A percentile compares a stretch with the other conserved stretches of the same genome.
These are phyloP conservation scores for Coniferiporia weirii DNA, from an alignment of 1,284 basidiomycete species.

Conservation along the genomic window DNA sequence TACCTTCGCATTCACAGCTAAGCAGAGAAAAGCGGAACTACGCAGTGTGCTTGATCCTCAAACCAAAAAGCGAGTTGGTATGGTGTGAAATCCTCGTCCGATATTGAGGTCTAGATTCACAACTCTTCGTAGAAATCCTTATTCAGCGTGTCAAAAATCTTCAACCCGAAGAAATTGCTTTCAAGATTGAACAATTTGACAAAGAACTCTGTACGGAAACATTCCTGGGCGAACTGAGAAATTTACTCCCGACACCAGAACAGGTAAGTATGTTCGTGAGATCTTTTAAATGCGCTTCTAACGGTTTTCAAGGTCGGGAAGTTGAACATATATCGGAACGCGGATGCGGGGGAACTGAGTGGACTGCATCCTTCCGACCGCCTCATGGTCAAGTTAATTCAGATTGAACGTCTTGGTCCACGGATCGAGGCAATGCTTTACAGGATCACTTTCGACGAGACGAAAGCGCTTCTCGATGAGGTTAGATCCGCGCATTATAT, in stretches of 20 bases:
- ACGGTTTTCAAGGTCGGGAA: conserved; percentile 65
- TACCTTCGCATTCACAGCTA: conserved; percentile 38
- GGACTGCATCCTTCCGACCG: conserved; percentile 91
- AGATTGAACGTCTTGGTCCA: conserved; percentile 88
- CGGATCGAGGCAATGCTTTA: conserved; percentile 95
- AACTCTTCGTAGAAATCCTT: conserved; percentile 64
- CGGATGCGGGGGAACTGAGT: conserved; percentile 83
- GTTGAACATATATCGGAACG: conserved; percentile 85
- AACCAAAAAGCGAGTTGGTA: conserved; percentile 87
- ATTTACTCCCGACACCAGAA: conserved; percentile 84
- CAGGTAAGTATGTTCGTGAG: conserved; percentile 47
- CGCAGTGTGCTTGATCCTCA: conserved; percentile 88
- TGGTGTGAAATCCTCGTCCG: conserved; percentile 27
- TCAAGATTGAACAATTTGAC: conserved; percentile 82
- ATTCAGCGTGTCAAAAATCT: conserved; percentile 81
- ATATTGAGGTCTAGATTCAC: not conserved
- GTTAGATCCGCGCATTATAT: conserved; percentile 32
- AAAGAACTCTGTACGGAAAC: conserved; percentile 79
- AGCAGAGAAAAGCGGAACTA: conserved; percentile 78
- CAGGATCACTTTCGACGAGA: conserved; percentile 80
- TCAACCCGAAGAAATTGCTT: conserved; percentile 79
- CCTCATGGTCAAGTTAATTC: conserved; percentile 94
- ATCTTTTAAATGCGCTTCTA: conserved; percentile 19
- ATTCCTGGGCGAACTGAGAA: conserved; percentile 83
- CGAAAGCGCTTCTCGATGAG: conserved; percentile 68